These are phyloP conservation scores for Limtongia smithiae DNA, from an alignment of 805 yeast genomes.

Conservation along the genomic window DNA sequence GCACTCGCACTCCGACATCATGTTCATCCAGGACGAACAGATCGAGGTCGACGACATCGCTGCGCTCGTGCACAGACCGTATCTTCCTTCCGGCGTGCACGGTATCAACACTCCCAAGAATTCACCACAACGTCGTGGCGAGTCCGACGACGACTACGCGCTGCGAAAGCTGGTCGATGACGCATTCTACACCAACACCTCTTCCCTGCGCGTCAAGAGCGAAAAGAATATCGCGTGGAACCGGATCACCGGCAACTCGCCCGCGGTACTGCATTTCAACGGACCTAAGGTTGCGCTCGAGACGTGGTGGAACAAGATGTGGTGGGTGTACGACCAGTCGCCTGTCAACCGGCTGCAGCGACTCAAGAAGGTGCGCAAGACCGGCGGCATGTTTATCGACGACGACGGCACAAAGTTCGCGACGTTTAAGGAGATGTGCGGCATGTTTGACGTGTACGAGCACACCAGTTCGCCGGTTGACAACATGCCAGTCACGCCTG, in stretches of 20 bases:
- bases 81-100: constrained; percentile 4
- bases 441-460: constrained; percentile 25
- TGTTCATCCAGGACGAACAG: constrained; percentile 22
- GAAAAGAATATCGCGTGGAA: constrained; percentile 26
- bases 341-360: constrained; percentile 20
- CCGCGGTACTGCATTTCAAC: constrained; percentile 27
- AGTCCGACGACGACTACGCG: neutral
- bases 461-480: constrained; percentile 16
- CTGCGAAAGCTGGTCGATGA: constrained; percentile 1
- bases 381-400: constrained; percentile 23
- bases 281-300: constrained; percentile 28
- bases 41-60: constrained; percentile 11
- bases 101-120: constrained; percentile 3
- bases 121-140: constrained; percentile 9
- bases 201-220: constrained; percentile 3
- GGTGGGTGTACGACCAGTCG: constrained; percentile 26
- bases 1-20: constrained; percentile 23
- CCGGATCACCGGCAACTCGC: constrained; percentile 19
- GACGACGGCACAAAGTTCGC: constrained; percentile 19
- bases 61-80: neutral
- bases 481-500: constrained; percentile 3
- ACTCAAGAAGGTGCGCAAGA: constrained; percentile 18
- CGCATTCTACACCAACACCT: constrained; percentile 8
- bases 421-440: constrained; percentile 24
- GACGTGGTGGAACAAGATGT: constrained; percentile 29